These are phyloP conservation scores for Vigna unguiculata DNA, from an alignment of 306 rosid genomes.

Conservation along the genomic window DNA sequence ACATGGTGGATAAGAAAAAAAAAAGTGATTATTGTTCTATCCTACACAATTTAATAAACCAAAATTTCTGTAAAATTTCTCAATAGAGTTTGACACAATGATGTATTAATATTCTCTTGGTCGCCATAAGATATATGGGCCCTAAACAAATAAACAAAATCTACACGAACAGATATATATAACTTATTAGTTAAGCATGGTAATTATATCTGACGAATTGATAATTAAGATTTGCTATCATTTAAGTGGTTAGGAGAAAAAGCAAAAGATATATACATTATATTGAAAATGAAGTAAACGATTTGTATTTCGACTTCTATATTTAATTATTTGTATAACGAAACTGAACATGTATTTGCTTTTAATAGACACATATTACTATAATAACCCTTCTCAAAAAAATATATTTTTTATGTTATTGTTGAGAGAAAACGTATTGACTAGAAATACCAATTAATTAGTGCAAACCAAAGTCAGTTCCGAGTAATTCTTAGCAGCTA, in stretches of 20 bases:
- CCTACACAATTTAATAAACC: background rate
- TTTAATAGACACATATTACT: background rate
- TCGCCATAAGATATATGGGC: conserved; percentile 11
- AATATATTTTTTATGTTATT: background rate
- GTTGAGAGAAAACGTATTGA: background rate
- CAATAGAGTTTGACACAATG: conserved; percentile 13
- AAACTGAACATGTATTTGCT: background rate
- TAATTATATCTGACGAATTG: background rate
- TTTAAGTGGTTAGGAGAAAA: conserved; percentile 1
- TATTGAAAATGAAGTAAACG: background rate
- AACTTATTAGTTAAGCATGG: conserved; percentile 17
- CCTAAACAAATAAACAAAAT: conserved; percentile 10
- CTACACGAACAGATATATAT: conserved; percentile 29
- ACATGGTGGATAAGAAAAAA: background rate
- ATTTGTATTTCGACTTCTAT: background rate
- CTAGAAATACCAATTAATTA: background rate
- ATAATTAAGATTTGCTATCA: background rate
- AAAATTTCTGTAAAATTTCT: background rate
- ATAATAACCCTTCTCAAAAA: too few relatives aligned
- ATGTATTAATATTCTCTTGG: conserved; percentile 31
- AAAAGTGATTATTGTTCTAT: background rate
- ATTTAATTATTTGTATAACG: background rate
- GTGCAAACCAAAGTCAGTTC: background rate
- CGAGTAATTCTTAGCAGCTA: background rate
- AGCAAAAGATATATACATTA: background rate